These are phyloP conservation scores for Microbotryum intermedium DNA, from an alignment of 1,284 basidiomycete genomes.

Conservation along the genomic window DNA sequence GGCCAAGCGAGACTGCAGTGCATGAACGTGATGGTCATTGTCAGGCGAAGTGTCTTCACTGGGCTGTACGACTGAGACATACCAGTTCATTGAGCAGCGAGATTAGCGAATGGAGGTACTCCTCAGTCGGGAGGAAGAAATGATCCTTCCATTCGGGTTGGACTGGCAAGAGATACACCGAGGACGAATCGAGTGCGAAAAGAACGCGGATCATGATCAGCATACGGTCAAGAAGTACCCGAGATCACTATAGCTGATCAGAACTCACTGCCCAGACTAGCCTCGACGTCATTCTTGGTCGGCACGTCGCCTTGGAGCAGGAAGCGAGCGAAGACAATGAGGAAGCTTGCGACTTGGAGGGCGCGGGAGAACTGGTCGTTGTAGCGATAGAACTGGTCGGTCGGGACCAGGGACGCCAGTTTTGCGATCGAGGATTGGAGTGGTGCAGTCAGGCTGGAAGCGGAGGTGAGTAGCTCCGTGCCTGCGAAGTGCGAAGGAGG, in stretches of 20 bases:
- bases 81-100: constrained; percentile 73
- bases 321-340: constrained; percentile 57
- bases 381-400: constrained; percentile 70
- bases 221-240: too few species aligned
- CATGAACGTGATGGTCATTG: too few species aligned
- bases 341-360: constrained; percentile 51
- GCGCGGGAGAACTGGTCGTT: constrained; percentile 32
- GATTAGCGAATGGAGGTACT: constrained; percentile 77
- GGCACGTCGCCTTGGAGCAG: constrained; percentile 54
- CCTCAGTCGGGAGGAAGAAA: constrained; percentile 60
- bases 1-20: constrained; percentile 59
- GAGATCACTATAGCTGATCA: too few species aligned
- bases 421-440: constrained; percentile 8
- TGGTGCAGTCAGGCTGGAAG: constrained; percentile 20
- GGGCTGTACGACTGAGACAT: constrained; percentile 29
- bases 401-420: constrained; percentile 46
- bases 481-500: background rate
- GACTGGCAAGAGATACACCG: constrained; percentile 44
- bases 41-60: background rate
- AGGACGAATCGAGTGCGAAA: constrained; percentile 5
- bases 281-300: constrained; percentile 49
- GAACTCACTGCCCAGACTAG: constrained; percentile 57
- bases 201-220: too few species aligned
- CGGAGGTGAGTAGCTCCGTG: constrained; percentile 12
- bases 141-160: constrained; percentile 60